Percentiles rank a stretch among this genome's conserved stretches.
These are phyloP conservation scores for Fusarium denticulatum DNA, from an alignment of 2,329 filamentous ascomycete species.

Conservation along the genomic window DNA sequence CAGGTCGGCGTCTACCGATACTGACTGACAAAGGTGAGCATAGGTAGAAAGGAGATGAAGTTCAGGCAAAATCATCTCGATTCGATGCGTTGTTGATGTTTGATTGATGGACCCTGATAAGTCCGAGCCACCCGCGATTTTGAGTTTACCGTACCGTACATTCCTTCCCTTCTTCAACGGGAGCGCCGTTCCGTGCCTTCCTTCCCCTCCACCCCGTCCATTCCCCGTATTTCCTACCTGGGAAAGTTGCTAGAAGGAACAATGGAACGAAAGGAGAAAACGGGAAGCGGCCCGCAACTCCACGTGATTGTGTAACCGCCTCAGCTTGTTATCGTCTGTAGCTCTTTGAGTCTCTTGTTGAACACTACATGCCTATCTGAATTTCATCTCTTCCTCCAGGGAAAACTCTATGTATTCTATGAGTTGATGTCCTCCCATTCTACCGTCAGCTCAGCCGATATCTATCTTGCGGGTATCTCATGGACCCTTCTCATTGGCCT, in stretches of 20 bases:
- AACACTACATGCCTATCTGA: neutral
- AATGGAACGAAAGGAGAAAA: slow-evolving; percentile 13
- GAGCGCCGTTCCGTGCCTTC: slow-evolving; percentile 16
- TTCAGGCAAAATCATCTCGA: slow-evolving; percentile 10
- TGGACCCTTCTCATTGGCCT: neutral
- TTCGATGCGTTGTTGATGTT: slow-evolving; percentile 17
- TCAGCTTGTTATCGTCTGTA: neutral
- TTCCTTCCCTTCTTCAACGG: slow-evolving; percentile 13
- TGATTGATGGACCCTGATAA: slow-evolving; percentile 18
- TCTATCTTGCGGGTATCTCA: neutral
- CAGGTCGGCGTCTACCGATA: slow-evolving; percentile 3
- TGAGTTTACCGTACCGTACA: slow-evolving; percentile 20
- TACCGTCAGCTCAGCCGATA: neutral
- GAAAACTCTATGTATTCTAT: slow-evolving; percentile 1
- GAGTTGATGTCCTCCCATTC: neutral
- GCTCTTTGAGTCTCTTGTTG: neutral
- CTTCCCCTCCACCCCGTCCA: neutral
- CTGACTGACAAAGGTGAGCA: neutral
- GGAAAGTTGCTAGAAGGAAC: slow-evolving; percentile 21
- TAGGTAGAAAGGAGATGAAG: neutral
- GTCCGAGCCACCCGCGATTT: slow-evolving; percentile 25
- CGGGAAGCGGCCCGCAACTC: slow-evolving; percentile 17
- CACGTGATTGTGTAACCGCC: slow-evolving; percentile 34
- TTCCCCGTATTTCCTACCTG: slow-evolving; percentile 10
- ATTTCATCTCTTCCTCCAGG: neutral